These are phyloP conservation scores for Parascedosporium putredinis DNA, from an alignment of 2,329 filamentous ascomycete genomes.

Conservation along the genomic window DNA sequence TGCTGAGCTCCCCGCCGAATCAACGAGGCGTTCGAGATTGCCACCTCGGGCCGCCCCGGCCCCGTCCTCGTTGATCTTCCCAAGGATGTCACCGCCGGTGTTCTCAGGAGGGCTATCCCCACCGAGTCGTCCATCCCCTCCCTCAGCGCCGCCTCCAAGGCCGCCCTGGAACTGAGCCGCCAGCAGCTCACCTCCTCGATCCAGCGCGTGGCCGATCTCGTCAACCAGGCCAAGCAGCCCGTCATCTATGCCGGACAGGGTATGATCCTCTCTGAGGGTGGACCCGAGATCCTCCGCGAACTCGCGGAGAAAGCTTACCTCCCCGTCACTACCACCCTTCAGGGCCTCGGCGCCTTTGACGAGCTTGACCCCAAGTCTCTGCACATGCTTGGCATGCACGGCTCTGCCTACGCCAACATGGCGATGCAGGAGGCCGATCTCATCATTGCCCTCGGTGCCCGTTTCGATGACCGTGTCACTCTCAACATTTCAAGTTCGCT, in stretches of 20 bases:
- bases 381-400: conserved; percentile 99
- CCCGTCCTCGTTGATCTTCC: conserved; percentile 93
- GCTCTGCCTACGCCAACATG: conserved; percentile 94
- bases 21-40: conserved; percentile 97
- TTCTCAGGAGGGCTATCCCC: conserved; percentile 76
- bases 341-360: conserved; percentile 85
- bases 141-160: conserved; percentile 75
- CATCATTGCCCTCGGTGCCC: conserved; percentile 85
- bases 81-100: conserved; percentile 87
- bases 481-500: conserved; percentile 74
- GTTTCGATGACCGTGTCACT: conserved; percentile 95
- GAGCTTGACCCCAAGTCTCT: conserved; percentile 89
- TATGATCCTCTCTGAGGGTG: conserved; percentile 69
- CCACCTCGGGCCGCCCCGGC: conserved; percentile 84
- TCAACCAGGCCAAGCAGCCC: conserved; percentile 87
- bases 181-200: conserved; percentile 67
- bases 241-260: conserved; percentile 93
- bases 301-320: conserved; percentile 85
- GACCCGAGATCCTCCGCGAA: conserved; percentile 68
- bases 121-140: conserved; percentile 61
- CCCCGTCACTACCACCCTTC: conserved; percentile 90
- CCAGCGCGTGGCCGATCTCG: conserved; percentile 63
- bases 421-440: conserved; percentile 94
- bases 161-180: conserved; percentile 61
- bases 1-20: conserved; percentile 83